A percentile compares a stretch with the other conserved stretches of the same genome.
phyloP scores from a whole-genome alignment of 140 eudicot species.

The Bidens hawaiensis region DNA sequence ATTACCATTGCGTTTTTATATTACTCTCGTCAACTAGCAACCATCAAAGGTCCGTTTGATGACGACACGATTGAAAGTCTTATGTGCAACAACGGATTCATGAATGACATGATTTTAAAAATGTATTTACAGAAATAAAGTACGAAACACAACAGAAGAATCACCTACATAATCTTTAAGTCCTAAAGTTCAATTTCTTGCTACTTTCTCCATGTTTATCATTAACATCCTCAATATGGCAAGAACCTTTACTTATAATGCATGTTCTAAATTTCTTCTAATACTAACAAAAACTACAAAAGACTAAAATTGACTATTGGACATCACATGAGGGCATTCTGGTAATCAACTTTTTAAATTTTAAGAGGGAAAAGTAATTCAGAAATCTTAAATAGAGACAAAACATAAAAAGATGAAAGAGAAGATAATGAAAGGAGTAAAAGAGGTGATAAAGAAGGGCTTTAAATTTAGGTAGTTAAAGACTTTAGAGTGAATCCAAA shows the following conservation, averaged over 20 bases:
- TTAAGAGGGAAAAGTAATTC: slow-evolving; percentile 21
- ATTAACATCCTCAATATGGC: not conserved
- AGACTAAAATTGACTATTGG: slow-evolving; percentile 15
- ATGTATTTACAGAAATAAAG: not conserved
- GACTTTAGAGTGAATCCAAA: slow-evolving; percentile 36
- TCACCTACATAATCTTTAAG: too few species aligned
- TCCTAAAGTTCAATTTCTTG: too few species aligned
- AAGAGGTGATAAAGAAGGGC: slow-evolving; percentile 39
- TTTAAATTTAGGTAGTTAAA: slow-evolving; percentile 26
- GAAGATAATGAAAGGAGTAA: slow-evolving; percentile 38
- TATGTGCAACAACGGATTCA: not conserved
- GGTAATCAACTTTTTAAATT: slow-evolving; percentile 16
- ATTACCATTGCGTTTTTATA: not conserved
- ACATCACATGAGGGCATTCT: not conserved
- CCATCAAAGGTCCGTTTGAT: not conserved
- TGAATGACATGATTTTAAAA: not conserved
- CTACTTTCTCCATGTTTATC: too few species aligned
- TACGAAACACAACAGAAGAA: too few species aligned
- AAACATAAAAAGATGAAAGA: slow-evolving; percentile 18
- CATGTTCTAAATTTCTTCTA: not conserved
- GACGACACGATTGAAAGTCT: not conserved
- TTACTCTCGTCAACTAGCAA: not conserved
- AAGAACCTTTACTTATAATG: slow-evolving; percentile 7
- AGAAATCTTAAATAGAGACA: slow-evolving; percentile 10
- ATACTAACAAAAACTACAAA: not conserved